Base-by-base conservation (phyloP, 108 stramenopile genomes). In the Cylindrotheca closterium region DNA sequence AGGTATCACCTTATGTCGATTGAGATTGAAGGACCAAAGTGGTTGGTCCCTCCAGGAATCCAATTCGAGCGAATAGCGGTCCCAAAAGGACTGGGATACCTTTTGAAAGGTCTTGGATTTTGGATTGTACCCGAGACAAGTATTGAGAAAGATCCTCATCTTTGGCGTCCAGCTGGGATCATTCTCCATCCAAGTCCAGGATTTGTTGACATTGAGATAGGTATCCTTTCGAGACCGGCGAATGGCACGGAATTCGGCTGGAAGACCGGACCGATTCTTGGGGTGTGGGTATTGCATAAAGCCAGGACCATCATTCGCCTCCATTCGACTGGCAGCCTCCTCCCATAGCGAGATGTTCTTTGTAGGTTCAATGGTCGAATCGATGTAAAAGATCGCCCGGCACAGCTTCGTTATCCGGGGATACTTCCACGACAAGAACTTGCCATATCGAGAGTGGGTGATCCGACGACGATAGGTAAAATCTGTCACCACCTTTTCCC, bases 21-120 rank as follows among this genome's bases (percentile, higher is more conserved):
- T 42, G 21, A 67, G 47, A 10, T 28, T 49, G 55, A 54, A 67
- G 42, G 42, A 42, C 66, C 66, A 67, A 3, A 67, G 55, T 26
- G 66, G 66, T 27, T 67, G 66, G 47, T 67, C 66, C 19, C 66
- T 25, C 66, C 66, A 67, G 19, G 66, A 67, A 34, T 57, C 55
- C 23, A 51, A 10, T 55, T 67, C 66, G 21, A 27, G 55, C 27
- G 66, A 67, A 58, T 55, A 67, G 28, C 17, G 37, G 2, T 28
- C 66, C 66, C 66, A 67, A 15, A 54, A 57, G 53, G 37, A 7
- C 15, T 42, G 37, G 10, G 37, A 42, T 4, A 47, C 51, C 29
- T 54, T 21, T 54, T 54, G 63, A 33, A 28, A 65, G 15, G 15
- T 15, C 37, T 42, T 42, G 37, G 37, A 42, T 15, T 42, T 42